phyloP scores from a whole-genome alignment of 1,284 basidiomycete genomes.

The Trametes hirsuta region DNA sequence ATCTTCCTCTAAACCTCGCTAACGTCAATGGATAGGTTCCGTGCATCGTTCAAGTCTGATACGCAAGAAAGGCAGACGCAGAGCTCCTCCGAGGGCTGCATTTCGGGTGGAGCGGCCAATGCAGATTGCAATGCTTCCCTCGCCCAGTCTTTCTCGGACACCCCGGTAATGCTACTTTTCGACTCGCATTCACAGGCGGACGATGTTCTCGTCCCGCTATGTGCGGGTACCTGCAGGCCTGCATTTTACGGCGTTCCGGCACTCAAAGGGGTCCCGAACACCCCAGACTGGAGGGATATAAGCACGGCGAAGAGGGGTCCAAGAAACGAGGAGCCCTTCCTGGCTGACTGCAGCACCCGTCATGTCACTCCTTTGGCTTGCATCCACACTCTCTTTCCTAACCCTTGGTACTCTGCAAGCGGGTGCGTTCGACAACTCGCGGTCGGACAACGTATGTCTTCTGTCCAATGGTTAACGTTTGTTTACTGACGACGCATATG shows the following conservation, averaged over 20 bases:
- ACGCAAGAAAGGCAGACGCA: too few relatives aligned
- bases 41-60: too few relatives aligned
- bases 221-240: conserved; percentile 9
- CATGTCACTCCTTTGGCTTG: conserved; percentile 14
- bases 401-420: conserved; percentile 7
- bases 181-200: background rate
- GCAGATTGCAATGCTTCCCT: background rate
- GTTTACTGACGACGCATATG: background rate
- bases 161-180: background rate
- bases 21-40: too few relatives aligned
- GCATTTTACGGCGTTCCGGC: conserved; percentile 1
- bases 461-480: background rate
- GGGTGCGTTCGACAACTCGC: conserved; percentile 27
- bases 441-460: conserved; percentile 32
- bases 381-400: conserved; percentile 14
- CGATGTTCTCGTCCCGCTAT: background rate
- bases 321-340: background rate
- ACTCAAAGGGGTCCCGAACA: background rate
- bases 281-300: background rate
- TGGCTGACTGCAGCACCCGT: background rate
- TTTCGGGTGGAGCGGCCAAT: conserved; percentile 3
- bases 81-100: background rate
- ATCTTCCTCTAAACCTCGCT: too few relatives aligned
- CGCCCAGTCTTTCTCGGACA: background rate
- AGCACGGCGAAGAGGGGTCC: background rate